These are phyloP conservation scores for Penicillium sp. DNA, from an alignment of 2,329 filamentous ascomycete genomes.

Conservation along the genomic window DNA sequence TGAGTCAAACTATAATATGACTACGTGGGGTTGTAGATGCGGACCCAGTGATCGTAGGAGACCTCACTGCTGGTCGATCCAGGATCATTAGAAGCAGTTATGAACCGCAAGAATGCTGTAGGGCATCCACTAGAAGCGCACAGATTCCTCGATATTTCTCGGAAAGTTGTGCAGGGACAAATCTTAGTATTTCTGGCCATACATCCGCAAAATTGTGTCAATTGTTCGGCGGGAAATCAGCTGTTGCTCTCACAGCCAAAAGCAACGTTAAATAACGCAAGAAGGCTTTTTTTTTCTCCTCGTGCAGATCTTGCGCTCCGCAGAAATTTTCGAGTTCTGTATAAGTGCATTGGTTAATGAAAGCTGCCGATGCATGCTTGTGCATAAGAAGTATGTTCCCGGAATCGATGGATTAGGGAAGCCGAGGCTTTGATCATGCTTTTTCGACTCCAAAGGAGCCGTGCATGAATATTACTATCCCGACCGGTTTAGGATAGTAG, in stretches of 20 bases:
- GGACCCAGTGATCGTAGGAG: not conserved
- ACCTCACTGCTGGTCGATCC: not conserved
- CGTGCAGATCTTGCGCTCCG: not conserved
- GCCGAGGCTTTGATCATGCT: conserved; percentile 14
- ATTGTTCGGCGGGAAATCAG: too few species aligned
- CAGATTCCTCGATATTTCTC: not conserved
- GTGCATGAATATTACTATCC: not conserved
- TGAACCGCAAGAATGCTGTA: not conserved
- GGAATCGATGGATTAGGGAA: conserved; percentile 26
- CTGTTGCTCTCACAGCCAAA: too few species aligned
- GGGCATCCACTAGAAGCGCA: not conserved
- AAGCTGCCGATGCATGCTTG: not conserved
- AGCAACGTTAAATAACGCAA: not conserved
- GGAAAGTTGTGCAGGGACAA: not conserved
- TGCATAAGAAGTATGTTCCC: not conserved
- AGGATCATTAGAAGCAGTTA: not conserved
- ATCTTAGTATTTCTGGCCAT: not conserved
- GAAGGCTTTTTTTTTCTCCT: not conserved
- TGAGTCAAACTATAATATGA: not conserved
- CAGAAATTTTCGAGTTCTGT: not conserved
- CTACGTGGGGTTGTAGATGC: not conserved
- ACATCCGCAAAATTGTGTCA: not conserved
- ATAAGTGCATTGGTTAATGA: not conserved
- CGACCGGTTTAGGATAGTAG: not conserved
- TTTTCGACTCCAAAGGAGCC: not conserved